Evolutionary conservation across 192 early-diverging fungal genomes (phyloP).

Genomic region (Glomus cerebriforme): DNA sequence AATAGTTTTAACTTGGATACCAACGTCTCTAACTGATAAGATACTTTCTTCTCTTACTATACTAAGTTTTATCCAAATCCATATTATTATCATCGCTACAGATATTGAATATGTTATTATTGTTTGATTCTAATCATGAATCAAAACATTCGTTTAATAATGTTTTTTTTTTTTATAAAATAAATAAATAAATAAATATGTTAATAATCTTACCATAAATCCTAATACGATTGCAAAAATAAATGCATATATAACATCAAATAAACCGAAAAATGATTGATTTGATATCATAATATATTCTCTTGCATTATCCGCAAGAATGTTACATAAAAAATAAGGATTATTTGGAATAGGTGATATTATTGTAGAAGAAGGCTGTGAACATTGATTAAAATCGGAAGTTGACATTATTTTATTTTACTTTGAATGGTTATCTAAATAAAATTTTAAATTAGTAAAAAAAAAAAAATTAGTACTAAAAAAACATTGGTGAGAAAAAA

Average conservation of each 20-base stretch:
- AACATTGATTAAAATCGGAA: background rate
- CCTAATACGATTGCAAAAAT: background rate
- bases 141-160: too few relatives aligned
- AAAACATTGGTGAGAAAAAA: too few relatives aligned
- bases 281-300: slow-evolving; percentile 50
- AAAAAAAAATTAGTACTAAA: too few relatives aligned
- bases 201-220: slow-evolving; percentile 6
- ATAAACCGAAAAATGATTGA: slow-evolving; percentile 22
- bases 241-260: slow-evolving; percentile 17
- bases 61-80: slow-evolving; percentile 39
- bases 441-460: too few relatives aligned
- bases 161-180: background rate
- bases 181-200: background rate
- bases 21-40: slow-evolving; percentile 67
- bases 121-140: slow-evolving; percentile 8
- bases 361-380: background rate
- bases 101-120: background rate
- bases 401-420: too few relatives aligned
- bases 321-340: slow-evolving; percentile 42
- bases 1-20: slow-evolving; percentile 65
- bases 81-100: slow-evolving; percentile 1
- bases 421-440: too few relatives aligned
- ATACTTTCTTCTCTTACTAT: slow-evolving; percentile 59
- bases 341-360: background rate
- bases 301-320: slow-evolving; percentile 50